phyloP scores from a whole-genome alignment of 2,329 filamentous ascomycete species.

The Trichoderma koningiopsis region DNA sequence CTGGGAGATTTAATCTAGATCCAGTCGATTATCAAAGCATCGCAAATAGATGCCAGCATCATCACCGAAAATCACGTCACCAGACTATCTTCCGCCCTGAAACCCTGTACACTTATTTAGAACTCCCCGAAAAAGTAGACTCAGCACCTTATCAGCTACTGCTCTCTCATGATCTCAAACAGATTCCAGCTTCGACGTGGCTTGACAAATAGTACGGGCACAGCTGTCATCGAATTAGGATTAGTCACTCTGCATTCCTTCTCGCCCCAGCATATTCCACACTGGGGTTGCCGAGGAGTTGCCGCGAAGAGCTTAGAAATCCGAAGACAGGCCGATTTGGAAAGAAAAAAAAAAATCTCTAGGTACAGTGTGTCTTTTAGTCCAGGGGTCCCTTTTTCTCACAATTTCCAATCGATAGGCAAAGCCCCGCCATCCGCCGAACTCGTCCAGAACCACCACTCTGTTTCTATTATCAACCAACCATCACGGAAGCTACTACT shows the following conservation, averaged over 20 bases:
- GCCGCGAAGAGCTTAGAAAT: slow-evolving; percentile 17
- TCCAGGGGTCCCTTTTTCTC: not conserved
- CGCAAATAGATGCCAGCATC: slow-evolving; percentile 5
- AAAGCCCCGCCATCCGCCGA: not conserved
- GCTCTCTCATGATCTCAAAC: not conserved
- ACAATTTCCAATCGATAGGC: not conserved
- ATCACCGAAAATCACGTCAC: not conserved
- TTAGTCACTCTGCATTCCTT: not conserved
- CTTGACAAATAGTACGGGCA: not conserved
- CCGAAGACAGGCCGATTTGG: not conserved
- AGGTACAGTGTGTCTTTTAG: not conserved
- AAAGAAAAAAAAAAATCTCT: not conserved
- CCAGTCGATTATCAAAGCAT: not conserved
- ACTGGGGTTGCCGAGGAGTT: not conserved
- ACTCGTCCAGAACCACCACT: not conserved
- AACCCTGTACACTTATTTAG: not conserved
- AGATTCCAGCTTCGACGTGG: not conserved
- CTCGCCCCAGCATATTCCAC: not conserved
- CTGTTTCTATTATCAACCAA: too few species aligned
- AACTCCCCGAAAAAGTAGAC: not conserved
- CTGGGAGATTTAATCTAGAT: not conserved
- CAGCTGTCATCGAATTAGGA: not conserved
- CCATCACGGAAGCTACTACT: not conserved
- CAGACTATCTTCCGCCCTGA: not conserved
- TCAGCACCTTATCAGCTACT: not conserved